phyloP scores from a whole-genome alignment of 352 stramenopile species.

The Globisporangium viniferum region DNA sequence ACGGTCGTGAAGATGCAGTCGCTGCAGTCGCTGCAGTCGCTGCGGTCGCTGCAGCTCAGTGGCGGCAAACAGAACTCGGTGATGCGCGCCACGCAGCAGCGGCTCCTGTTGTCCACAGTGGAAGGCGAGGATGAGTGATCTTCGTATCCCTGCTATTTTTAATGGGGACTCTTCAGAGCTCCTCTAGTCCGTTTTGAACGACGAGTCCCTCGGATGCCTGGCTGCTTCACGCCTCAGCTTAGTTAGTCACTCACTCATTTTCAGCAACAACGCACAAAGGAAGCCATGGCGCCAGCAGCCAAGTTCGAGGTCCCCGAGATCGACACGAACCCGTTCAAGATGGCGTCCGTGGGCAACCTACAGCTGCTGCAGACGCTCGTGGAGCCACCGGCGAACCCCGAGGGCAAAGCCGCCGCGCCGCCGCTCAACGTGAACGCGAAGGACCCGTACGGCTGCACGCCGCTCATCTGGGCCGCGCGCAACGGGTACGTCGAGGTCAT shows the following conservation, averaged over 20 bases:
- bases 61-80: not conserved
- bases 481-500: conserved; percentile 84
- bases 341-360: conserved; percentile 76
- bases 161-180: not conserved
- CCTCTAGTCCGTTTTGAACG: not conserved
- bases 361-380: conserved; percentile 67
- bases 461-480: conserved; percentile 75
- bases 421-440: conserved; percentile 79
- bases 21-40: conserved; percentile 12
- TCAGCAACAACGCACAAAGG: not conserved
- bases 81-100: not conserved
- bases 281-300: conserved; percentile 15
- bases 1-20: conserved; percentile 30
- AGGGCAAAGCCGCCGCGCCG: conserved; percentile 34
- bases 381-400: conserved; percentile 37
- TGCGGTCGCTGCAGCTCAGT: conserved; percentile 14
- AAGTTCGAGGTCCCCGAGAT: conserved; percentile 80
- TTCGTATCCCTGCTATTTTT: not conserved
- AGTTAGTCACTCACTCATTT: not conserved
- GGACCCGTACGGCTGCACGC: conserved; percentile 77
- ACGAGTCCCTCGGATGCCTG: not conserved
- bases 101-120: not conserved
- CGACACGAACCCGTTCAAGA: conserved; percentile 86
- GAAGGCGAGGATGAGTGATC: not conserved
- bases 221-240: no score